These are phyloP conservation scores for Suaeda aralocaspica DNA, from an alignment of 148 eudicot genomes.

Conservation along the genomic window DNA sequence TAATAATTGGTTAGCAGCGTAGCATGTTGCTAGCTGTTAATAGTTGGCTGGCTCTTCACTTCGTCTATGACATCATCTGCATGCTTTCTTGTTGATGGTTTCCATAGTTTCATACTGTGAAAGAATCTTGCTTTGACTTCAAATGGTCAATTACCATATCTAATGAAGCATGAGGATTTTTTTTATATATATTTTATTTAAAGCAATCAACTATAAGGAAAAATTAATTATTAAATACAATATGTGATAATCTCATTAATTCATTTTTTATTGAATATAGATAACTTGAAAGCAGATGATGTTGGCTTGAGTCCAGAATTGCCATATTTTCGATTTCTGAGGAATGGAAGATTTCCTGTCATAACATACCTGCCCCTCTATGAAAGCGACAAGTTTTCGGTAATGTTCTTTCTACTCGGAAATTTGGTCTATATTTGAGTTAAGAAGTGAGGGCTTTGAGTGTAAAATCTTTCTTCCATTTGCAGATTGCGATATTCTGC, in stretches of 20 bases:
- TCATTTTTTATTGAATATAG: conserved; percentile 27
- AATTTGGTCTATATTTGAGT: background rate
- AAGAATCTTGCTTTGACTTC: too few relatives aligned
- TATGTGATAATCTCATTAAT: background rate
- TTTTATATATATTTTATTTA: too few relatives aligned
- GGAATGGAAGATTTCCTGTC: conserved; percentile 30
- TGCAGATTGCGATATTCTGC: conserved; percentile 85
- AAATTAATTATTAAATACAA: too few relatives aligned
- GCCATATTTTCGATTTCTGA: conserved; percentile 48
- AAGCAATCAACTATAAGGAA: too few relatives aligned
- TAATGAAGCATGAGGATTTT: too few relatives aligned
- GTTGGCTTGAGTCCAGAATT: conserved; percentile 55
- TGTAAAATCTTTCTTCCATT: background rate
- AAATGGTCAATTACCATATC: too few relatives aligned
- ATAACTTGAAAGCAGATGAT: conserved; percentile 53
- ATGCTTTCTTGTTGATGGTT: too few relatives aligned
- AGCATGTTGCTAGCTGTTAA: background rate
- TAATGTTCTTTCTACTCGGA: conserved; percentile 21
- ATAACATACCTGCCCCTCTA: conserved; percentile 64
- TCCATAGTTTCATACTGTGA: too few relatives aligned
- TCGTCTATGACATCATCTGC: too few relatives aligned
- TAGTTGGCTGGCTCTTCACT: background rate
- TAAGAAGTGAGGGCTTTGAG: background rate
- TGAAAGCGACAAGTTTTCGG: conserved; percentile 76
- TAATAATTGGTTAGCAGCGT: background rate